Percentiles rank a stretch among this genome's conserved stretches.
Evolutionary conservation across 768 basidiomycete genomes (phyloP).

Genomic region (Postia placenta): DNA sequence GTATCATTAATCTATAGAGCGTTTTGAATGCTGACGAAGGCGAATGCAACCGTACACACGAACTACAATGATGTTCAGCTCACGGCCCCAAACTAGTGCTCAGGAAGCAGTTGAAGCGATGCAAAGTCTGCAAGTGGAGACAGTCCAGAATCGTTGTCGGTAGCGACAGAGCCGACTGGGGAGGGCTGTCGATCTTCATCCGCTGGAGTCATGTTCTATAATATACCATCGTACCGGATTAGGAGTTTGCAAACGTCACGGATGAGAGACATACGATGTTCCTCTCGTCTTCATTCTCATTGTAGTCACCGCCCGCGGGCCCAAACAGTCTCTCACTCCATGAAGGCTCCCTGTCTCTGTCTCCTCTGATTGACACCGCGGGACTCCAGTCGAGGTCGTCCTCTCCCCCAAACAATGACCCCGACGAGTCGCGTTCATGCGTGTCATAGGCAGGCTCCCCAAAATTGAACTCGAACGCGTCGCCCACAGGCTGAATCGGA

Average conservation of each 20-base stretch:
- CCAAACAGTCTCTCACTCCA: conserved; percentile 10
- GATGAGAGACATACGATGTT: neutral
- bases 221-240: neutral
- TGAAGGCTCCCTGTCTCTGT: neutral
- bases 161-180: neutral
- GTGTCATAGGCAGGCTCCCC: neutral
- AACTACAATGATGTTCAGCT: neutral
- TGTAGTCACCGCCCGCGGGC: neutral
- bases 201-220: neutral
- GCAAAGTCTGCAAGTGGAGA: neutral
- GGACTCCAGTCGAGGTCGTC: neutral
- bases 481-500: neutral
- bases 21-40: neutral
- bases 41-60: neutral
- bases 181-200: neutral
- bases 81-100: neutral
- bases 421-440: neutral
- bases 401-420: neutral
- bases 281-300: neutral
- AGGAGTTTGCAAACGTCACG: neutral
- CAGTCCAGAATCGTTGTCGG: neutral
- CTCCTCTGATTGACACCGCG: conserved; percentile 2
- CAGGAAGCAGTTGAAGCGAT: neutral
- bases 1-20: neutral
- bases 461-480: neutral